Evolutionary conservation across 78 protist species (phyloP).

Genomic region (Dictyostelium purpureum): DNA sequence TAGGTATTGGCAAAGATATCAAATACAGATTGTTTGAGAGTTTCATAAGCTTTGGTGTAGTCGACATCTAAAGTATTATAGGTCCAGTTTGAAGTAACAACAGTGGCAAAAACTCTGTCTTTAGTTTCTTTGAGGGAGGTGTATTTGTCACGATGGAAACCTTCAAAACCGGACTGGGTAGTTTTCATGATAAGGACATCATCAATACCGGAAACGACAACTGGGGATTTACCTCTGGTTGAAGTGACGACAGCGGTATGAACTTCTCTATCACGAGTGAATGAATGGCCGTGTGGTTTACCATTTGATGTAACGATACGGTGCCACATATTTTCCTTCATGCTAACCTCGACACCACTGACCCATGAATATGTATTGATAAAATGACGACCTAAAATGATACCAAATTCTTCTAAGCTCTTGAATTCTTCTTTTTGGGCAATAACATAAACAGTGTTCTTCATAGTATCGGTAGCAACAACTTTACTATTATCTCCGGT

Average conservation of each 20-base stretch:
- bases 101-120: constrained; percentile 70
- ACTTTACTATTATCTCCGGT: constrained; percentile 72
- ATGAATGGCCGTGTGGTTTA: constrained; percentile 77
- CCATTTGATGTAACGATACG: constrained; percentile 21
- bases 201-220: constrained; percentile 57
- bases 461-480: constrained; percentile 81
- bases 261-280: constrained; percentile 49
- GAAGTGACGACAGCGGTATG: constrained; percentile 30
- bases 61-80: constrained; percentile 41
- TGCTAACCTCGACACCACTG: constrained; percentile 24
- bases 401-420: constrained; percentile 66
- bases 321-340: constrained; percentile 73
- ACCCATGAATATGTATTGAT: constrained; percentile 42
- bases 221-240: constrained; percentile 34
- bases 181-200: constrained; percentile 80
- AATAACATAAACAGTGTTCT: constrained; percentile 73
- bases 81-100: constrained; percentile 64
- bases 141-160: constrained; percentile 52
- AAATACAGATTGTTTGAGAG: constrained; percentile 30
- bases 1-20: constrained; percentile 51
- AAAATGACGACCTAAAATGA: constrained; percentile 53
- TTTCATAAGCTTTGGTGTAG: constrained; percentile 7
- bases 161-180: constrained; percentile 82
- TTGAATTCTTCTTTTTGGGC: constrained; percentile 65
- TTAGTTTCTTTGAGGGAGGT: constrained; percentile 76